These are phyloP conservation scores for Primulina tabacum DNA, from an alignment of 257 asterid genomes.

Conservation along the genomic window DNA sequence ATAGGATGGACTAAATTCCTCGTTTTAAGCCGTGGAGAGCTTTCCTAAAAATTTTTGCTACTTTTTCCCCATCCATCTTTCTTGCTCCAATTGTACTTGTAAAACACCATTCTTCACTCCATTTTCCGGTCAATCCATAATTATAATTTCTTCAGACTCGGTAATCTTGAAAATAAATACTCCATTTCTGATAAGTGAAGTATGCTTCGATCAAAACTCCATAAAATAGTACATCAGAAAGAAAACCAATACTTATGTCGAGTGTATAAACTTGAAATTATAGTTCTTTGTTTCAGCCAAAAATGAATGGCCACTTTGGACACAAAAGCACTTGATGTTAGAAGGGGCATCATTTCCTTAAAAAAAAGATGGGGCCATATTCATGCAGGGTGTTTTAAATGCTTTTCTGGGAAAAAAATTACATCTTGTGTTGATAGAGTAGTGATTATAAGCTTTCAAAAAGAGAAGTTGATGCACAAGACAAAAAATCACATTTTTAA, in stretches of 20 bases:
- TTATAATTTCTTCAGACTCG: not conserved
- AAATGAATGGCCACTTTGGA: not conserved
- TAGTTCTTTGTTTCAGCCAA: not conserved
- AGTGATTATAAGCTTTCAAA: not conserved
- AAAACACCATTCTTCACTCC: not conserved
- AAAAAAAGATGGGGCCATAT: not conserved
- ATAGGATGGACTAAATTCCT: not conserved
- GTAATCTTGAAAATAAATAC: not conserved
- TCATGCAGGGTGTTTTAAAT: not conserved
- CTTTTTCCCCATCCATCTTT: not conserved
- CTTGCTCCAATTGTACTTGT: not conserved
- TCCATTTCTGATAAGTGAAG: not conserved
- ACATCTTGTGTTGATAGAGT: not conserved
- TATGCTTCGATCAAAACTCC: not conserved
- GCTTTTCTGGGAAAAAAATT: too few species aligned
- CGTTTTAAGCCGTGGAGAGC: not conserved
- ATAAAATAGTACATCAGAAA: constrained; percentile 6
- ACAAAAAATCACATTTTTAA: too few species aligned
- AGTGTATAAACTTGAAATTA: constrained; percentile 8
- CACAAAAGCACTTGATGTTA: not conserved
- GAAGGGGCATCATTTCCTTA: not conserved
- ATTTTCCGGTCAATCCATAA: not conserved
- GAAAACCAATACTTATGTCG: not conserved
- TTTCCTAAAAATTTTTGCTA: not conserved
- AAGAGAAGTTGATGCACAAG: not conserved